Evolutionary conservation across 2,329 filamentous ascomycete genomes (phyloP), one percentile per base, ranked within the genome.

Genomic region (Fulvia fulva): DNA sequence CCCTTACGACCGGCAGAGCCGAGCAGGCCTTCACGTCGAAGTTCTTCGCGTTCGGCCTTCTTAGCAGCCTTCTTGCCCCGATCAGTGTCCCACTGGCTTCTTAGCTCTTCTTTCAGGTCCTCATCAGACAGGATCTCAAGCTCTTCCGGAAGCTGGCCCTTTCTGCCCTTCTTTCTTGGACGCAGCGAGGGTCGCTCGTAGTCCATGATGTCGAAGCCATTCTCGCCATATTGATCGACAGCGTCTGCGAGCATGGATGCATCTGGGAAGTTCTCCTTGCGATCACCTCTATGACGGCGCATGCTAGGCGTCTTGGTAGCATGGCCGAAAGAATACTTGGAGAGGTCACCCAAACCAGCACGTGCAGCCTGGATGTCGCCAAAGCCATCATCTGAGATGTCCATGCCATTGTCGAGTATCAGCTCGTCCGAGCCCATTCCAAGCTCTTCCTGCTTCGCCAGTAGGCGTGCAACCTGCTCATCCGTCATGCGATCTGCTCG

Each of bases 121-220:
- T 74, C 71, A 51, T 80, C 78, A 2, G 76, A 76, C 0, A 79
- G 63, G 11, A 74, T 74, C 4, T 70, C 70, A 16, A 74, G 64
- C 59, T 71, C 71, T 6, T 68, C 61, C 2, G 71, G 71, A 9
- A 71, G 56, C 77, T 65, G 66, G 34, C 70, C 79, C 61, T 83
- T 82, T 14, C 80, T 79, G 45, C 84, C 85, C 71, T 89, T 90
- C 63, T 81, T 78, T 68, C 84, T 87, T 61, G 81, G 84, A 56
- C 80, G 82, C 5, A 91, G 72, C 54, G 85, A 90, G 1, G 87
- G 85, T 25, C 86, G 81, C 16, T 89, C 83, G 75, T 89, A 90
- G 68, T 96, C 90, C 87, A 94, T 93, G 46, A 95, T 78, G 68
- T 96, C 91, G 63, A 96, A 87, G 8, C 85, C 88, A 60, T 87